Conservation (phyloP, 495 filamentous ascomycete species). For the Bombardia bombarda region DNA sequence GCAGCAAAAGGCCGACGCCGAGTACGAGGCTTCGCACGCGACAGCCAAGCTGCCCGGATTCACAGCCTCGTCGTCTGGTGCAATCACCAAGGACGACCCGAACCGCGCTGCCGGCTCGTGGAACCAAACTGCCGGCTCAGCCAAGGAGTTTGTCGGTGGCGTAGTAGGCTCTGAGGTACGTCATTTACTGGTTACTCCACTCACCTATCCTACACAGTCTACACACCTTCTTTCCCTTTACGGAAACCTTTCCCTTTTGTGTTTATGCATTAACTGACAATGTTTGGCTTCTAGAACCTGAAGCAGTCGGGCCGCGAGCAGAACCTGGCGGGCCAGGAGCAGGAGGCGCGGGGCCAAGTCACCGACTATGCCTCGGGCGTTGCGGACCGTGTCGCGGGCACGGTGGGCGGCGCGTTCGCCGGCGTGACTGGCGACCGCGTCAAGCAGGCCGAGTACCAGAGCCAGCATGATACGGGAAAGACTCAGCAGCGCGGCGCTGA, state of each 20-base stretch:
- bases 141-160: conserved; percentile 76
- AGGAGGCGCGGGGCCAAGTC: conserved; percentile 80
- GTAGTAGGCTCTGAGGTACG: conserved; percentile 62
- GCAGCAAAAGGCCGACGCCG: conserved; percentile 51
- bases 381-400: conserved; percentile 62
- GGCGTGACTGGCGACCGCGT: conserved; percentile 62
- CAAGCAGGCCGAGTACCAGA: conserved; percentile 50
- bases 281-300: conserved; percentile 34
- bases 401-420: conserved; percentile 60
- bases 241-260: too few relatives aligned
- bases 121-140: conserved; percentile 81
- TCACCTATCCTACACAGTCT: too few relatives aligned
- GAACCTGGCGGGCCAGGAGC: conserved; percentile 69
- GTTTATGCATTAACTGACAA: background rate
- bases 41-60: conserved; percentile 62
- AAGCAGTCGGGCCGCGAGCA: conserved; percentile 68
- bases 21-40: conserved; percentile 64
- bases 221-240: too few relatives aligned
- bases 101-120: conserved; percentile 64
- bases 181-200: too few relatives aligned
- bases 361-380: conserved; percentile 65
- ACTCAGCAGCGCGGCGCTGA: conserved; percentile 78
- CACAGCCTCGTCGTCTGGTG: conserved; percentile 61
- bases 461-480: conserved; percentile 79
- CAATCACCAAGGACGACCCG: conserved; percentile 62